Conservation (phyloP, 805 yeast species). For the Clavispora santaluciae region DNA sequence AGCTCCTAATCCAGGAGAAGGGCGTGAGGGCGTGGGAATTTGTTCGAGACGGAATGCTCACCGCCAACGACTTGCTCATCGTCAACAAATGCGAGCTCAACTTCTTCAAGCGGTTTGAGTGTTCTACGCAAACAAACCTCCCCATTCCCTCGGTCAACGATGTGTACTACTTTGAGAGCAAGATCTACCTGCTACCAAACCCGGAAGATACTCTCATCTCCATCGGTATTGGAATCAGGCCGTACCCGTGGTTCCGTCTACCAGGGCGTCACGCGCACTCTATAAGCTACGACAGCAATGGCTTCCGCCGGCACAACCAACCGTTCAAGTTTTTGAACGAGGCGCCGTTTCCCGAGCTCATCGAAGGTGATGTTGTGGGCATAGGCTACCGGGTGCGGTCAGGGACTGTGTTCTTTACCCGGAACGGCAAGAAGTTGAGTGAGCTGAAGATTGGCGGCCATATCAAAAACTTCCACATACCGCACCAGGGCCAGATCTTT, state of each 20-base stretch:
- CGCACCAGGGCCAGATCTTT: slow-evolving; percentile 47
- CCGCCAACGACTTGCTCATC: slow-evolving; percentile 54
- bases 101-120: slow-evolving; percentile 54
- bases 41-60: slow-evolving; percentile 49
- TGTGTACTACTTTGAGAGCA: slow-evolving; percentile 85
- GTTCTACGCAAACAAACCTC: slow-evolving; percentile 71
- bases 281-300: slow-evolving; percentile 82
- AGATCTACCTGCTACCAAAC: slow-evolving; percentile 65
- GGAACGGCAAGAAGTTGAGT: slow-evolving; percentile 84
- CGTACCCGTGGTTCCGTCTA: slow-evolving; percentile 88
- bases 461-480: slow-evolving; percentile 60
- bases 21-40: slow-evolving; percentile 92
- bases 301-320: slow-evolving; percentile 72
- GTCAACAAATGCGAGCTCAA: slow-evolving; percentile 60
- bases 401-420: slow-evolving; percentile 87
- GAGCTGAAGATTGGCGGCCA: slow-evolving; percentile 83
- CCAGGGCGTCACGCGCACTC: slow-evolving; percentile 91
- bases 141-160: slow-evolving; percentile 82
- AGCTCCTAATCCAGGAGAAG: slow-evolving; percentile 71
- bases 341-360: slow-evolving; percentile 51
- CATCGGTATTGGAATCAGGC: slow-evolving; percentile 77
- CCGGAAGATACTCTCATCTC: slow-evolving; percentile 56
- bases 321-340: slow-evolving; percentile 54
- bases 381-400: slow-evolving; percentile 79
- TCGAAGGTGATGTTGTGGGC: slow-evolving; percentile 89